Evolutionary conservation across 2,329 filamentous ascomycete genomes (phyloP).

Genomic region (Sclerotinia sclerotiorum): DNA sequence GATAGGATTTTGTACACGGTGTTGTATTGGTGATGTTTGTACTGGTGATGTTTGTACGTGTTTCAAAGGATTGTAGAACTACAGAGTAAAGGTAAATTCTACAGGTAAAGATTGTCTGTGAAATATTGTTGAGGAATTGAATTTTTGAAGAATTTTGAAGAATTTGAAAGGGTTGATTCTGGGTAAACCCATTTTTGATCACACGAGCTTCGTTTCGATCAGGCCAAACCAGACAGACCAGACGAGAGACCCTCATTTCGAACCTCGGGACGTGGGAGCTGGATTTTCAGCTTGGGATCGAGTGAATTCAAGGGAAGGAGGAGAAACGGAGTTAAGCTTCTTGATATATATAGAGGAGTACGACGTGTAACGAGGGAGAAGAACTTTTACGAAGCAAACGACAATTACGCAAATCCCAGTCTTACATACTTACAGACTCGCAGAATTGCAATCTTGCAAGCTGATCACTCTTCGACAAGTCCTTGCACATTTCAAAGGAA

Average conservation of each 20-base stretch:
- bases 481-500: not conserved
- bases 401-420: not conserved
- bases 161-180: not conserved
- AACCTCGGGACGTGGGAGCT: not conserved
- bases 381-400: not conserved
- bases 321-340: not conserved
- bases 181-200: not conserved
- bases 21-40: not conserved
- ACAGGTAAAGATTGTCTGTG: not conserved
- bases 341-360: not conserved
- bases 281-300: not conserved
- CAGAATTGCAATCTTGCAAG: not conserved
- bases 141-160: not conserved
- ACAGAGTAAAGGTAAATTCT: not conserved
- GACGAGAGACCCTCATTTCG: not conserved
- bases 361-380: not conserved
- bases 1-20: constrained; percentile 2
- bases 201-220: not conserved
- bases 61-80: not conserved
- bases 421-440: not conserved
- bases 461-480: not conserved
- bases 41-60: not conserved
- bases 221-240: not conserved
- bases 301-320: not conserved
- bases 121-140: too few relatives aligned